Evolutionary conservation across 352 stramenopile species (phyloP), one percentile per base, ranked within the genome.

Genomic region (Phytophthora agathidicida): DNA sequence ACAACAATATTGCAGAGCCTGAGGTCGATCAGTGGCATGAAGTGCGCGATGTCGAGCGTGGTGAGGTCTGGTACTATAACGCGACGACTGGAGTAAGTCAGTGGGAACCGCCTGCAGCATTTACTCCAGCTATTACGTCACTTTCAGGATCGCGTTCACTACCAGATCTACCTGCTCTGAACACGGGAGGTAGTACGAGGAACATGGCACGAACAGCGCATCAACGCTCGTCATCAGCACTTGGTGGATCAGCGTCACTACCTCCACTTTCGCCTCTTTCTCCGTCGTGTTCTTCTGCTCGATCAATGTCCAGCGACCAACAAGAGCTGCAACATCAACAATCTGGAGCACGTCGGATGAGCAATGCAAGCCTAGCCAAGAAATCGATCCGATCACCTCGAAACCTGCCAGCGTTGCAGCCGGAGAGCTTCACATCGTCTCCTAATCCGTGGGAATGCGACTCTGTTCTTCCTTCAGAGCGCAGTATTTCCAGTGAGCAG

Each of bases 41-140:
- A 46, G 80, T 95, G 7, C 83, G 81, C 3, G 86, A 95, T 50
- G 63, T 89, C 7, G 78, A 88, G 14, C 60, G 68, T 7, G 75
- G 69, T 5, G 84, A 93, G 32, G 73, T 86, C 11, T 95, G 86
- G 86, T 95, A 86, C 57, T 95, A 93, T 68, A 95, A 95, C 46
- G 60, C 71, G 2, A 46, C 47, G 2, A 93, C 83, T 5, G 82
- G 82, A 3, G 60, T 83, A 11, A 93, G 82, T 61, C 83, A 95
- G 38, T 95, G 86, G 86, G 82, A 91, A 36, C 66, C 62, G 7
- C 84, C 86, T 0, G 24, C 31, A 16, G 9, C 30, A 1, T 68
- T 59, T 19, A 55, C 57, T 38, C 42, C 44, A 35, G 16, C 75
- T 76, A n/a, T 48, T 31, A 31, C 27, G 10, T 5, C 36, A 4